phyloP scores from a whole-genome alignment of 2,329 filamentous ascomycete species.

The Cordyceps cateniannulata region DNA sequence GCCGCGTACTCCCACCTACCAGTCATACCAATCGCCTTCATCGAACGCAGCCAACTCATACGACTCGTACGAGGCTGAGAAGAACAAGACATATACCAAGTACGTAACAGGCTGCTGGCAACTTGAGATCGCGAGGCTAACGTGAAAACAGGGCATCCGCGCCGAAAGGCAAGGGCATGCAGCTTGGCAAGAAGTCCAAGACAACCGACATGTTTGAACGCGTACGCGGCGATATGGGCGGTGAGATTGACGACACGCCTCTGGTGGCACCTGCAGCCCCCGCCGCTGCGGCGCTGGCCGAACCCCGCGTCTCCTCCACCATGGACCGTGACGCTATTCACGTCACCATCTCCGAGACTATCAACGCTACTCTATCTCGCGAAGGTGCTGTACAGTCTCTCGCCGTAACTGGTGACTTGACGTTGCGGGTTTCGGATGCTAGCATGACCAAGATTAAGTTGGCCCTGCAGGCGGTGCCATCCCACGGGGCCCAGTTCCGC shows the following conservation, averaged over 20 bases:
- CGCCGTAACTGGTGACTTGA: constrained; percentile 85
- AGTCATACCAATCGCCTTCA: constrained; percentile 78
- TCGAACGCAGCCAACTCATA: constrained; percentile 74
- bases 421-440: constrained; percentile 82
- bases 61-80: constrained; percentile 93
- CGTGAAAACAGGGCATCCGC: constrained; percentile 45
- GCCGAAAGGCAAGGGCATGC: constrained; percentile 94
- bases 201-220: constrained; percentile 96
- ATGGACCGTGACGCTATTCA: constrained; percentile 80
- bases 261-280: constrained; percentile 55
- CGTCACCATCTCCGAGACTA: constrained; percentile 80
- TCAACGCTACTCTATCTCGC: constrained; percentile 79
- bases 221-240: constrained; percentile 85
- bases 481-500: constrained; percentile 82
- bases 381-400: constrained; percentile 84
- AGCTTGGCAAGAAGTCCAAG: constrained; percentile 97
- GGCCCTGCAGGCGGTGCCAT: constrained; percentile 66
- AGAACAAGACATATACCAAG: constrained; percentile 87
- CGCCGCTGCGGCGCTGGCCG: constrained; percentile 44
- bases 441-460: constrained; percentile 90
- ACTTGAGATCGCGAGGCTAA: constrained; percentile 3
- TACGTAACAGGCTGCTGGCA: constrained; percentile 33
- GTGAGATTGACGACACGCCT: constrained; percentile 71
- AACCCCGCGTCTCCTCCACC: constrained; percentile 57
- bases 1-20: constrained; percentile 75